phyloP scores from a whole-genome alignment of 2,329 filamentous ascomycete species.

The Hymenoscyphus infarciens region DNA sequence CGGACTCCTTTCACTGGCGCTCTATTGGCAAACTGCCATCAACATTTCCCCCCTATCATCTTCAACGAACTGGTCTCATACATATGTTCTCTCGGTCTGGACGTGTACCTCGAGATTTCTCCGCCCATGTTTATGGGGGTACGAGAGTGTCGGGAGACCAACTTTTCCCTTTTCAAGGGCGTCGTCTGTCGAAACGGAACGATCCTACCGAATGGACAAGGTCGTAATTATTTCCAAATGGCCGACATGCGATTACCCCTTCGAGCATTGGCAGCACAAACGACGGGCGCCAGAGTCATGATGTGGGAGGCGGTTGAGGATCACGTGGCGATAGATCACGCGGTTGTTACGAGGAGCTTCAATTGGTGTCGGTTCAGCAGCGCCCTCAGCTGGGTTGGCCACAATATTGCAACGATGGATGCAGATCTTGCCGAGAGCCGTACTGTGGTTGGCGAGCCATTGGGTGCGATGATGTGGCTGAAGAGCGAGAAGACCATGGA shows the following conservation, averaged over 20 bases:
- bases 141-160: constrained; percentile 30
- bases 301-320: constrained; percentile 45
- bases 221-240: constrained; percentile 45
- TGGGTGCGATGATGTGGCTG: constrained; percentile 45
- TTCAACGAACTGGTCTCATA: constrained; percentile 36
- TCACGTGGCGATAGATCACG: constrained; percentile 38
- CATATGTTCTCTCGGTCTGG: constrained; percentile 34
- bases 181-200: constrained; percentile 42
- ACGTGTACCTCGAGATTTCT: constrained; percentile 41
- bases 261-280: constrained; percentile 44
- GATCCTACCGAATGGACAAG: constrained; percentile 40
- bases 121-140: constrained; percentile 39
- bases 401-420: constrained; percentile 37
- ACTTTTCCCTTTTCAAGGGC: constrained; percentile 36
- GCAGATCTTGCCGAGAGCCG: constrained; percentile 29
- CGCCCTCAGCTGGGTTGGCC: constrained; percentile 43
- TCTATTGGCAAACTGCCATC: constrained; percentile 42
- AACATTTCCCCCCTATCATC: constrained; percentile 17
- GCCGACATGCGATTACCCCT: constrained; percentile 39
- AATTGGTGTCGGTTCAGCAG: constrained; percentile 47
- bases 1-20: constrained; percentile 37
- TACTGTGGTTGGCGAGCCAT: constrained; percentile 36
- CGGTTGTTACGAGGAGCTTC: constrained; percentile 41
- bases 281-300: constrained; percentile 41
- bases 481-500: constrained; percentile 44